Base-by-base conservation (phyloP, 345 rosid genomes). In the Xanthoceras sorbifolium region DNA sequence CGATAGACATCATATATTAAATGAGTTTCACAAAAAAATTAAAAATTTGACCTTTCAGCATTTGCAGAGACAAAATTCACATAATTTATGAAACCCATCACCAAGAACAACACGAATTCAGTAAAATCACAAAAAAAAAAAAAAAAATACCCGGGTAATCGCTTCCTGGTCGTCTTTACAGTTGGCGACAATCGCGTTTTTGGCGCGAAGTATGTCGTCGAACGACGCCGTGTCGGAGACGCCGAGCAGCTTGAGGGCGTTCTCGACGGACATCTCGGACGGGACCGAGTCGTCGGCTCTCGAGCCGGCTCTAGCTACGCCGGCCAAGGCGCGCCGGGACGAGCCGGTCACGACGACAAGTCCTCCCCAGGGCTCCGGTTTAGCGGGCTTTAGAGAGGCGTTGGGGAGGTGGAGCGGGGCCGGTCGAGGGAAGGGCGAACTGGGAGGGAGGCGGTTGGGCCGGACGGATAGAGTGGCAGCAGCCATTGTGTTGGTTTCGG, bases 161-260 rank as follows among this genome's bases (percentile, higher is more conserved):
- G 95, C 91, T 71, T 88, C 88, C 77, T 88, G 86, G 76, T 96
- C 97, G 66, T 90, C 97, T 64, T 93, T 92, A 63, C 93, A 92
- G 9, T 90, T 66, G 36, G 94, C 91, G 55, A 96, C 67, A 75
- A 90, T 83, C 52, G 94, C 81, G 59, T 92, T 96, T 90, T 92
- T 96, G 79, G 99, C 97, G 84, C 98, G 87, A 72, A 96, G 98
- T 50, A 96, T 88, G 64, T 93, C 99, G 54, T 96, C 98, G 78
- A 96, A 96, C 59, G 98, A 93, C 36, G 97, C 92, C 10, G 84
- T 85, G 73, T 92, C 97, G 20, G 97, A 80, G 76, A 96, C 98
- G 12, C 99, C 98, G 50, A 93, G 97, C 4, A 96, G 97, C 89
- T 89, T 91, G n/a, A 91, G 87, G 1, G 99, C 98, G 85, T 78